These are phyloP conservation scores for Friedmanniomyces simplex DNA, from an alignment of 495 filamentous ascomycete genomes.

Conservation along the genomic window DNA sequence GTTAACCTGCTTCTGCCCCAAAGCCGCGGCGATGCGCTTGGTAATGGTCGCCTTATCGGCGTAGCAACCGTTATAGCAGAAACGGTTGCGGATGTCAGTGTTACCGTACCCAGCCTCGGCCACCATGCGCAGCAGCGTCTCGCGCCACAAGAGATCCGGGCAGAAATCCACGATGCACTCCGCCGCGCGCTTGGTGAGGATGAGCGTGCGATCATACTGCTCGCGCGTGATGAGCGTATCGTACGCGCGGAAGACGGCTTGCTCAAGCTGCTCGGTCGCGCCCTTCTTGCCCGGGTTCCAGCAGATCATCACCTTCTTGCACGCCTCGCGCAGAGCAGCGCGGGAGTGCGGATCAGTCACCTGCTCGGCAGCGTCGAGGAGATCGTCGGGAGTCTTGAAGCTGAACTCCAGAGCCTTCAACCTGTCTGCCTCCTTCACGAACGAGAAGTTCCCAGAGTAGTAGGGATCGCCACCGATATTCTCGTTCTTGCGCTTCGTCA, in stretches of 20 bases:
- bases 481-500: background rate
- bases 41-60: slow-evolving; percentile 20
- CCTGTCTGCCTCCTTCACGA: slow-evolving; percentile 3
- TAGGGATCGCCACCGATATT: slow-evolving; percentile 10
- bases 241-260: slow-evolving; percentile 12
- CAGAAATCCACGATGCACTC: slow-evolving; percentile 21
- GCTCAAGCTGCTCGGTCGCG: slow-evolving; percentile 5
- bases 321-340: background rate
- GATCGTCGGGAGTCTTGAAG: background rate
- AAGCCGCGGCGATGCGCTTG: slow-evolving; percentile 18
- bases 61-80: slow-evolving; percentile 17
- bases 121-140: slow-evolving; percentile 17
- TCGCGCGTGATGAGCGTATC: slow-evolving; percentile 15
- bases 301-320: slow-evolving; percentile 9
- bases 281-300: slow-evolving; percentile 18
- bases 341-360: background rate
- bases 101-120: slow-evolving; percentile 11
- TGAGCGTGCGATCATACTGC: slow-evolving; percentile 3
- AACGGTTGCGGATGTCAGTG: slow-evolving; percentile 14
- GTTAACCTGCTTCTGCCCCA: slow-evolving; percentile 20
- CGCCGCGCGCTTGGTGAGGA: slow-evolving; percentile 11
- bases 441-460: slow-evolving; percentile 13
- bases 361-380: slow-evolving; percentile 5
- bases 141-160: slow-evolving; percentile 18
- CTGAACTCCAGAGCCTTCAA: background rate